Conservation (phyloP, 108 stramenopile genomes). For the Heterococcus sp. region DNA sequence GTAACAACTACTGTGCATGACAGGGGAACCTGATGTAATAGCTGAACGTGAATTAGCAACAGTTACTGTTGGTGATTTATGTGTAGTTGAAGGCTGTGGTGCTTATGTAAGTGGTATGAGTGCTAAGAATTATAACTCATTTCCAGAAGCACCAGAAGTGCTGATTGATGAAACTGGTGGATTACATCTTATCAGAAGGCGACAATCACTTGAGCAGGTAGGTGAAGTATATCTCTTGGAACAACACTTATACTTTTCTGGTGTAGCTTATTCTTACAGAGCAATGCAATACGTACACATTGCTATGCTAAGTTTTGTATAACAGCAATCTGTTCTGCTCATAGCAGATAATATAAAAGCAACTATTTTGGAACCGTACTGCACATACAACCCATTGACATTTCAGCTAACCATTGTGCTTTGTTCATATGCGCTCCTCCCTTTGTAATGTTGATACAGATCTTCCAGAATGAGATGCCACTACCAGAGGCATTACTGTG, state of each 20-base stretch:
- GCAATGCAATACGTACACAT: too few relatives aligned
- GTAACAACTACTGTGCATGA: neutral
- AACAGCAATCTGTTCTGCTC: too few relatives aligned
- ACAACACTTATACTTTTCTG: neutral
- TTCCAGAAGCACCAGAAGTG: conserved; percentile 92
- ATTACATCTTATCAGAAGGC: conserved; percentile 76
- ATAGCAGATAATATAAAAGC: too few relatives aligned
- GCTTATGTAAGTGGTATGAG: conserved; percentile 96
- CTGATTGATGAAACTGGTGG: conserved; percentile 62
- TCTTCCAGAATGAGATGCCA: too few relatives aligned
- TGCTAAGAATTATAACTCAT: conserved; percentile 96
- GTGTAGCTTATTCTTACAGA: neutral
- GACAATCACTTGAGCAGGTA: conserved; percentile 81
- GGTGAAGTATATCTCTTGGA: conserved; percentile 85
- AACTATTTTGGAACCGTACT: too few relatives aligned
- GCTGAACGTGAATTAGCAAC: conserved; percentile 66
- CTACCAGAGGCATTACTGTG: too few relatives aligned
- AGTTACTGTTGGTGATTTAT: conserved; percentile 81
- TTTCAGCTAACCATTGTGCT: too few relatives aligned
- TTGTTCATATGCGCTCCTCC: too few relatives aligned
- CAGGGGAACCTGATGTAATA: conserved; percentile 86
- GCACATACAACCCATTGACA: too few relatives aligned
- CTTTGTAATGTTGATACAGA: too few relatives aligned
- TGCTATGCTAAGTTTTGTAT: too few relatives aligned
- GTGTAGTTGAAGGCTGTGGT: conserved; percentile 91